Evolutionary conservation across 2,329 filamentous ascomycete genomes (phyloP), one percentile per base, ranked within the genome.

Genomic region (Colletotrichum gloeosporioides): DNA sequence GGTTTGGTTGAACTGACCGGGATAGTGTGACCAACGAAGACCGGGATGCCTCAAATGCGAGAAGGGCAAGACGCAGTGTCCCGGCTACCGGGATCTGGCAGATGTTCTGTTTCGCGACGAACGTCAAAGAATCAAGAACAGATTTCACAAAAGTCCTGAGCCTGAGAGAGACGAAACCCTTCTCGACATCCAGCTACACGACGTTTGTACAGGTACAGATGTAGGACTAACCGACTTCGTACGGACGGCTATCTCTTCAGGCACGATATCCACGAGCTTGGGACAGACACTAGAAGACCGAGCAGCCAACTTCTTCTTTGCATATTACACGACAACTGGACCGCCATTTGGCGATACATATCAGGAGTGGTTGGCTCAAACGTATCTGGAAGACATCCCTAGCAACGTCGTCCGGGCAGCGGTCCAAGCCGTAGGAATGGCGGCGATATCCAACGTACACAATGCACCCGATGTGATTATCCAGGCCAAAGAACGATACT

Each of bases 381-480:
- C 55, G 4, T 80, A 81, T 67, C 57, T 22, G 12, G 27, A 78
- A 9, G 31, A 62, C 31, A 31, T 6, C 8, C 53, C 68, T 6
- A 13, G 18, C 22, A 36, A 74, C n/a, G 39, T 70, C 8, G 65
- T 81, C 5, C 76, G 77, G 29, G 57, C 65, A 7, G 77, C 78
- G 7, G 80, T 82, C 13, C 80, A 82, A 64, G 81, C 81, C 16
- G 78, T 77, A 8, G 80, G 80, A 8, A 79, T 82, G 78, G 80
- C 81, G 10, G 79, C 79, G 6, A 78, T 82, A 22, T 79, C 80
- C 6, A 81, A 80, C 61, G 65, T 79, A 2, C 77, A 34, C 7
- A 67, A 79, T n/a, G 76, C 78, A 2, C 79, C 81, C 2, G 8
- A 72, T 4, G 59, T 80, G 57, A 74, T 69, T 6, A 44, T 72